Conservation (phyloP, 2,329 filamentous ascomycete species). For the Pyrenophora teres region DNA sequence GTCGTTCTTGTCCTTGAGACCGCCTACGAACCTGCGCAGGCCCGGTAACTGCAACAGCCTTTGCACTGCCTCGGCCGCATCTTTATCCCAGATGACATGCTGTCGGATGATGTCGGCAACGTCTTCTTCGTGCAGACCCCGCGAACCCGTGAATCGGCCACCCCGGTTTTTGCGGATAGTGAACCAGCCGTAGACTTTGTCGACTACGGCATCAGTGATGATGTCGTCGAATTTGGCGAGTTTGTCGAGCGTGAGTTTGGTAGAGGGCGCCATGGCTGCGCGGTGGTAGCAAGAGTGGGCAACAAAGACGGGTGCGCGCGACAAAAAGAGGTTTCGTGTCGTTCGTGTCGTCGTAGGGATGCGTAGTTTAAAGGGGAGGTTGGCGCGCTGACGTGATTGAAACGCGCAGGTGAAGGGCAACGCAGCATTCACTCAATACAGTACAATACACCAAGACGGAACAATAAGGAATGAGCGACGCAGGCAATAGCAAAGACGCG, state of each 20-base stretch:
- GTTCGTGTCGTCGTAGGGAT: background rate
- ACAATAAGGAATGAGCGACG: slow-evolving; percentile 32
- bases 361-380: slow-evolving; percentile 16
- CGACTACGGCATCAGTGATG: slow-evolving; percentile 90
- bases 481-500: slow-evolving; percentile 16
- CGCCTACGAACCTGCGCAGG: slow-evolving; percentile 70
- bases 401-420: slow-evolving; percentile 14
- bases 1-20: slow-evolving; percentile 74
- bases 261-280: slow-evolving; percentile 53
- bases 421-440: slow-evolving; percentile 28
- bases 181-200: slow-evolving; percentile 96
- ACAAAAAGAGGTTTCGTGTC: background rate
- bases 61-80: slow-evolving; percentile 71
- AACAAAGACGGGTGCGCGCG: background rate
- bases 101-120: slow-evolving; percentile 64
- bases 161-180: slow-evolving; percentile 91
- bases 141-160: slow-evolving; percentile 79
- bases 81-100: slow-evolving; percentile 74
- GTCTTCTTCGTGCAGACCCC: slow-evolving; percentile 72
- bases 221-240: slow-evolving; percentile 94
- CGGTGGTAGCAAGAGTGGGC: background rate
- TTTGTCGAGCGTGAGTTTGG: slow-evolving; percentile 84
- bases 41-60: slow-evolving; percentile 74
- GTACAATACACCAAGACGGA: slow-evolving; percentile 15
- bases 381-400: slow-evolving; percentile 34